These are phyloP conservation scores for Ulota crispa DNA, from an alignment of 225 moss, liverwort and hornwort genomes.

Conservation along the genomic window DNA sequence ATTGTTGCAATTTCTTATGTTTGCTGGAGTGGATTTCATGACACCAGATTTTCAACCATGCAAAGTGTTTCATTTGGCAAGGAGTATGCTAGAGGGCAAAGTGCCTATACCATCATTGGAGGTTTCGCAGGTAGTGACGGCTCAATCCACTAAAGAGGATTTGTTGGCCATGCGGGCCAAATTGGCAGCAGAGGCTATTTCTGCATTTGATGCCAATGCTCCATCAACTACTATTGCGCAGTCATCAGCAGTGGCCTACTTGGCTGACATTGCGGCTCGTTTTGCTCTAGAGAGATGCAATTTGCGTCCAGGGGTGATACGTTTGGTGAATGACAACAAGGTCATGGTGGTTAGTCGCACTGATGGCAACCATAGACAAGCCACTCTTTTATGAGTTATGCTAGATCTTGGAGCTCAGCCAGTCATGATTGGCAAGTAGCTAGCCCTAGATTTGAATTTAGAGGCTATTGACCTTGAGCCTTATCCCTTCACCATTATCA, in stretches of 20 bases:
- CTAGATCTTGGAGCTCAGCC: background rate
- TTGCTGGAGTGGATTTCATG: no score
- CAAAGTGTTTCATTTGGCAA: no score
- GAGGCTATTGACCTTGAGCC: background rate
- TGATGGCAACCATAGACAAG: background rate
- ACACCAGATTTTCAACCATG: no score
- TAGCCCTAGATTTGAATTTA: background rate
- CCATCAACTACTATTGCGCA: background rate
- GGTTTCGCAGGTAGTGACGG: no score
- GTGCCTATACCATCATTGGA: no score
- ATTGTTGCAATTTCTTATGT: no score
- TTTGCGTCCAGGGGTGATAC: background rate
- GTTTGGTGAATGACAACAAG: fast-evolving
- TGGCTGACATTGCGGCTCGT: background rate
- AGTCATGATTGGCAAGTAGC: background rate
- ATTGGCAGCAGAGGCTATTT: background rate
- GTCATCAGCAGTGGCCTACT: background rate
- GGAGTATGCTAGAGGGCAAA: no score
- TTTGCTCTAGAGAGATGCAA: background rate
- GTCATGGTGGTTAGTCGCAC: background rate
- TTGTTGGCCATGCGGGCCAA: background rate
- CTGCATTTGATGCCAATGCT: background rate
- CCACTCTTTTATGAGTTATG: background rate
- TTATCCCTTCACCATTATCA: background rate
- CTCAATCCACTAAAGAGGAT: background rate